Percentiles rank a stretch among this genome's conserved stretches.
Conservation (phyloP, 2,329 filamentous ascomycete species). For the Coniochaeta sp. region DNA sequence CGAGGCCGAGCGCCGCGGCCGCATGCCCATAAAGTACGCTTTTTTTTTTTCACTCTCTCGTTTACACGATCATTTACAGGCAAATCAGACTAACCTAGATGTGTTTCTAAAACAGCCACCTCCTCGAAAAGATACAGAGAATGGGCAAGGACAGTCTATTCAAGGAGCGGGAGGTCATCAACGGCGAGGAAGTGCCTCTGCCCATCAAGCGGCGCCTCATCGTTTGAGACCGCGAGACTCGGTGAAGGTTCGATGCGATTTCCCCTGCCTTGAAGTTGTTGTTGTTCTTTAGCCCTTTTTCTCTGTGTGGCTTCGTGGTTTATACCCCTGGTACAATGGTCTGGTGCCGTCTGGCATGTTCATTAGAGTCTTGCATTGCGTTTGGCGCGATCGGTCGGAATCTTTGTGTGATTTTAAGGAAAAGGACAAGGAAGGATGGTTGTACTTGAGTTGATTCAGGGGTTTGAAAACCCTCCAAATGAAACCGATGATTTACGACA, state of each 20-base stretch:
- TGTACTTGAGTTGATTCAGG: not conserved
- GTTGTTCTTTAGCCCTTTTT: not conserved
- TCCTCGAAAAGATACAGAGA: conserved; percentile 47
- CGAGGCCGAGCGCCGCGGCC: conserved; percentile 50
- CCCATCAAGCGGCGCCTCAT: conserved; percentile 39
- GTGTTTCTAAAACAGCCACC: conserved; percentile 35
- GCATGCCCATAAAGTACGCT: conserved; percentile 49
- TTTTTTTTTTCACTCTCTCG: conserved; percentile 22
- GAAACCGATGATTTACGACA: not conserved
- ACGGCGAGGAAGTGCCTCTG: conserved; percentile 26
- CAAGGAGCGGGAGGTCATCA: conserved; percentile 21
- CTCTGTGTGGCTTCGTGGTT: not conserved
- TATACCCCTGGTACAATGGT: not conserved
- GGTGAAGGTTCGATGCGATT: not conserved
- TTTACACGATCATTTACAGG: too few relatives aligned
- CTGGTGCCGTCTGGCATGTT: not conserved
- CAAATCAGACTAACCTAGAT: too few relatives aligned
- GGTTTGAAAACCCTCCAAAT: not conserved
- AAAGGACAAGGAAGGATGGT: not conserved
- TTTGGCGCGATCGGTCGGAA: not conserved
- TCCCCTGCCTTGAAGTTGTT: not conserved
- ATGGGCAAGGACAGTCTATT: conserved; percentile 30
- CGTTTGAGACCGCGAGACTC: conserved; percentile 16
- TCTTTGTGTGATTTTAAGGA: not conserved
- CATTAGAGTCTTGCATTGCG: not conserved